Percentiles rank a stretch among this genome's conserved stretches.
These are phyloP conservation scores for Colletotrichum godetiae DNA, from an alignment of 2,329 filamentous ascomycete species.

Conservation along the genomic window DNA sequence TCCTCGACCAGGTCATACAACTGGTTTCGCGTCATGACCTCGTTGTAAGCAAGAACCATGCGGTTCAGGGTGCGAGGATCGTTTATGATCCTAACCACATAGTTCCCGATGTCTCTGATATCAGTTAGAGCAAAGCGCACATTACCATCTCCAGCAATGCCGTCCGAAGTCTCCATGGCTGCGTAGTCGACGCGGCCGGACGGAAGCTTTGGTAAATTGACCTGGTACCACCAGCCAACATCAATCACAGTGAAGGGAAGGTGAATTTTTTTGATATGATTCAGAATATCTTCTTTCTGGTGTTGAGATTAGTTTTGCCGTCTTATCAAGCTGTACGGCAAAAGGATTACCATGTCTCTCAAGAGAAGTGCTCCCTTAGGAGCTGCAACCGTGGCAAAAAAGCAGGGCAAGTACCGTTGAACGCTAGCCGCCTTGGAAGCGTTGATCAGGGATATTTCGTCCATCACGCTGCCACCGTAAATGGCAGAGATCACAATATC, in stretches of 20 bases:
- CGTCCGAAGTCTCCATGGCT: conserved; percentile 46
- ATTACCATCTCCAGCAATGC: conserved; percentile 58
- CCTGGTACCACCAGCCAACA: conserved; percentile 68
- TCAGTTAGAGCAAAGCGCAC: conserved; percentile 57
- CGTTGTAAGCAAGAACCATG: conserved; percentile 59
- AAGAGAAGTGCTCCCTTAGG: too few relatives aligned
- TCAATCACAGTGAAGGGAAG: conserved; percentile 68
- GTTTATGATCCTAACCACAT: conserved; percentile 60
- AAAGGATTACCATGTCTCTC: too few relatives aligned
- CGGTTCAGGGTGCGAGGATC: conserved; percentile 66
- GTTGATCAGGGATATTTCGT: too few relatives aligned
- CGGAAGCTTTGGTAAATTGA: conserved; percentile 44
- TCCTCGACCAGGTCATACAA: conserved; percentile 58
- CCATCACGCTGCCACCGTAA: too few relatives aligned
- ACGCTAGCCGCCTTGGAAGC: too few relatives aligned
- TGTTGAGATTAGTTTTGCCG: too few relatives aligned
- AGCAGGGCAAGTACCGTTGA: too few relatives aligned
- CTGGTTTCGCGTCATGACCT: conserved; percentile 57
- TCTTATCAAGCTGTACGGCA: too few relatives aligned
- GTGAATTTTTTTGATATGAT: conserved; percentile 56
- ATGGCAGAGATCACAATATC: too few relatives aligned
- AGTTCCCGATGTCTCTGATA: conserved; percentile 62
- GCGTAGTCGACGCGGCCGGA: conserved; percentile 54
- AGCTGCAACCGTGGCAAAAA: too few relatives aligned
- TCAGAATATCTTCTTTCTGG: conserved; percentile 60